Conservation (phyloP, 2,329 filamentous ascomycete species). For the Coniochaeta sp. region DNA sequence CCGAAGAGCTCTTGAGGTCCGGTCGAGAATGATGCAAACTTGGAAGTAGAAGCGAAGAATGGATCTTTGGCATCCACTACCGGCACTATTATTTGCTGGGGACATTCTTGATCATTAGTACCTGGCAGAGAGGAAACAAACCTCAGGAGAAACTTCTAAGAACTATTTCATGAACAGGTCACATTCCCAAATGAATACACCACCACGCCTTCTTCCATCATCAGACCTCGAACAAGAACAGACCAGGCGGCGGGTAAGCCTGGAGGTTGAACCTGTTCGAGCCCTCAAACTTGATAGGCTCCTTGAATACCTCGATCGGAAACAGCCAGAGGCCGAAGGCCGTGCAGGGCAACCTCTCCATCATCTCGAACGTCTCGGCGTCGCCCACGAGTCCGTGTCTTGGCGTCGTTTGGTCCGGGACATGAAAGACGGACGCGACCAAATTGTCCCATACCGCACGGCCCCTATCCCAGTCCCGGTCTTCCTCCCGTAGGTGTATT, state of each 20-base stretch:
- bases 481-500: background rate
- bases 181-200: too few species aligned
- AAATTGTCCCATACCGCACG: background rate
- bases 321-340: conserved; percentile 6
- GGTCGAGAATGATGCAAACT: conserved; percentile 4
- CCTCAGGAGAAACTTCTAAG: too few species aligned
- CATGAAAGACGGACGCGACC: background rate
- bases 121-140: too few species aligned
- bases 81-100: too few species aligned
- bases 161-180: too few species aligned
- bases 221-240: background rate
- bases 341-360: conserved; percentile 2
- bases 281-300: background rate
- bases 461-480: background rate
- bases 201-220: too few species aligned
- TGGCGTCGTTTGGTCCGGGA: background rate
- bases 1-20: conserved; percentile 3
- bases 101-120: too few species aligned
- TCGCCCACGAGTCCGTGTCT: background rate
- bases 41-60: too few species aligned
- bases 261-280: background rate
- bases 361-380: background rate
- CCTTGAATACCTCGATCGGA: conserved; percentile 1
- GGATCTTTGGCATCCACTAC: too few species aligned
- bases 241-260: background rate